Evolutionary conservation across 1,284 basidiomycete genomes (phyloP).

Genomic region (Amylostereum areolatum): DNA sequence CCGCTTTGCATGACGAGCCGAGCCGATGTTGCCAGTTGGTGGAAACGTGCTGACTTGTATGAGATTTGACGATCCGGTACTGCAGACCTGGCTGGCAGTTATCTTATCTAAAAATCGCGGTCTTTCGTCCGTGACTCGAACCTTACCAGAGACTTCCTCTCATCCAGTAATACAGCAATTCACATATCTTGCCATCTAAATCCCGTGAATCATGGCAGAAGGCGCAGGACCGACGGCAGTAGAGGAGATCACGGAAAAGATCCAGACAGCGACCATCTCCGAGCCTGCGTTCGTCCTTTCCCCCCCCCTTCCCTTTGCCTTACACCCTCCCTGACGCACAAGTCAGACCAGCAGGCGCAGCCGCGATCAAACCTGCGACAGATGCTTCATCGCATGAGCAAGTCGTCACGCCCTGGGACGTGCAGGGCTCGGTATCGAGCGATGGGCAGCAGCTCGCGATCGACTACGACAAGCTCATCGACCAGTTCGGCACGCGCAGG

Average conservation of each 20-base stretch:
- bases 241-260: neutral
- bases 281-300: neutral
- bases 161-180: too few species aligned
- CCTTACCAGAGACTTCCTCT: too few species aligned
- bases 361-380: conserved; percentile 29
- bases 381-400: conserved; percentile 51
- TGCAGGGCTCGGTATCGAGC: conserved; percentile 84
- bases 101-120: too few species aligned
- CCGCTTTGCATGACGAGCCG: too few species aligned
- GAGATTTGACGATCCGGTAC: too few species aligned
- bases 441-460: conserved; percentile 90
- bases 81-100: too few species aligned
- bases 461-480: conserved; percentile 95
- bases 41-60: too few species aligned
- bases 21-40: too few species aligned
- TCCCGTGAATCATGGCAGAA: too few species aligned
- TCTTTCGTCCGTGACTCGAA: too few species aligned
- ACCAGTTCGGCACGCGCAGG: conserved; percentile 88
- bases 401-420: conserved; percentile 97
- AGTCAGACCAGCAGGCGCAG: neutral
- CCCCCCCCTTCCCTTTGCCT: neutral
- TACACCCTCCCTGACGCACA: neutral
- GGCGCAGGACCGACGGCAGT: too few species aligned
- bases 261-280: neutral
- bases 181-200: too few species aligned